phyloP scores from a whole-genome alignment of 441 rosid genomes.

The Corymbia citriodora region DNA sequence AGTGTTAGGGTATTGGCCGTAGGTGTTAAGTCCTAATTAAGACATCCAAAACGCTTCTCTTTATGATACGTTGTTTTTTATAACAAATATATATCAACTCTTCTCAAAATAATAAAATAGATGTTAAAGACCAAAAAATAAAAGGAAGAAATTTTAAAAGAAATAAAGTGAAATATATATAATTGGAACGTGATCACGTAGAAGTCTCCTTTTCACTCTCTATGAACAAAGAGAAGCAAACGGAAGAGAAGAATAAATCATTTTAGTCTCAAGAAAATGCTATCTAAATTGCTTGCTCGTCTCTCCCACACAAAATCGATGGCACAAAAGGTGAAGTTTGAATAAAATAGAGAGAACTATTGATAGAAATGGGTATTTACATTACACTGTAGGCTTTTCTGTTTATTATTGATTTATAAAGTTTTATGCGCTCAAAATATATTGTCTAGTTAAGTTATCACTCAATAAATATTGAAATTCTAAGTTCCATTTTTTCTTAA shows the following conservation, averaged over 20 bases:
- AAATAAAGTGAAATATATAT: not conserved
- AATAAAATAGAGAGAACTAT: not conserved
- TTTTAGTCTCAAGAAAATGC: not conserved
- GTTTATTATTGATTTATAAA: not conserved
- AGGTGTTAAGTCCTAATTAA: not conserved
- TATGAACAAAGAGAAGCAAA: not conserved
- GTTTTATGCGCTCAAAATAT: not conserved
- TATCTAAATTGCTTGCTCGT: not conserved
- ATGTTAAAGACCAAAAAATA: not conserved
- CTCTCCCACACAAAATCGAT: not conserved
- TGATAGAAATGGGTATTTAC: not conserved
- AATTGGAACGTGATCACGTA: not conserved
- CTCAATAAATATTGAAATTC: not conserved
- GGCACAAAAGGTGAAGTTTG: not conserved
- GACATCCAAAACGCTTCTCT: not conserved
- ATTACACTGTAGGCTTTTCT: not conserved
- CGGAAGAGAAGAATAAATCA: too few relatives aligned
- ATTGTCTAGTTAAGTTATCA: not conserved
- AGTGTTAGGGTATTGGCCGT: not conserved
- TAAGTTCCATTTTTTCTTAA: not conserved
- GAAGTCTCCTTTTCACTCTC: not conserved
- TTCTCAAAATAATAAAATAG: not conserved
- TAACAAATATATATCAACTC: not conserved
- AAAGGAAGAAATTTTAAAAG: not conserved
- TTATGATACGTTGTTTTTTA: not conserved